These are phyloP conservation scores for Yamadazyma olivae DNA, from an alignment of 805 yeast genomes.

Conservation along the genomic window DNA sequence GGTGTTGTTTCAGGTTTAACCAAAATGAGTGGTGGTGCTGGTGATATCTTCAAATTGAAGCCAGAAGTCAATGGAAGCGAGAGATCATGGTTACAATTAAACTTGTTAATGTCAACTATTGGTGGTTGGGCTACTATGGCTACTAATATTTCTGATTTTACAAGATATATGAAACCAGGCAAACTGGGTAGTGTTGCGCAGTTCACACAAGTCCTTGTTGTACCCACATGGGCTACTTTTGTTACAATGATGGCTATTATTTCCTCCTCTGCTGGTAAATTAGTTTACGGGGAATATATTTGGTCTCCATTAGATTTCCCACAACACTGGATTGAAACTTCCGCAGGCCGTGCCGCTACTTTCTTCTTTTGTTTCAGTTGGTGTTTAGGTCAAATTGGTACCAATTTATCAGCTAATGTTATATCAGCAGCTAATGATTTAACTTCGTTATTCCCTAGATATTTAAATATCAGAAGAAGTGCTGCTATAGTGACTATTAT, in stretches of 20 bases:
- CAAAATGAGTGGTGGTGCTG: conserved; percentile 9
- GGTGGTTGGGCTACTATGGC: conserved; percentile 37
- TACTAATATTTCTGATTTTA: conserved; percentile 36
- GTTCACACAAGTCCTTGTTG: conserved; percentile 20
- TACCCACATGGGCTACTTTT: conserved; percentile 9
- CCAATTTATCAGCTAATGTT: conserved; percentile 12
- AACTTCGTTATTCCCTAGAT: conserved; percentile 11
- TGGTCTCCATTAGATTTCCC: conserved; percentile 45
- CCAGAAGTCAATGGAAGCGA: conserved; percentile 16
- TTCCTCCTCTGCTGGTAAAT: conserved; percentile 33
- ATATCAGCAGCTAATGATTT: conserved; percentile 14
- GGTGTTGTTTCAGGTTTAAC: conserved; percentile 11
- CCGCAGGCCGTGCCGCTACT: conserved; percentile 15
- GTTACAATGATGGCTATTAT: conserved; percentile 22
- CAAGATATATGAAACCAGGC: conserved; percentile 36
- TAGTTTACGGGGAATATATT: conserved; percentile 37
- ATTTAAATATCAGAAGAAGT: conserved; percentile 12
- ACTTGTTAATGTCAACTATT: conserved; percentile 24
- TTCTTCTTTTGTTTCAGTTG: conserved; percentile 14
- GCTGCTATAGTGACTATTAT: conserved; percentile 8
- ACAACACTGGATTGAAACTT: conserved; percentile 24
- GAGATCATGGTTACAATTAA: conserved; percentile 21
- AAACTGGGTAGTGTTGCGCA: conserved; percentile 20
- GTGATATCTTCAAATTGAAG: conserved; percentile 8
- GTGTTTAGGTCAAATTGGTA: conserved; percentile 13